Percentiles rank a stretch among this genome's conserved stretches.
Evolutionary conservation across 805 yeast genomes (phyloP).

Genomic region (Cyberlindnera sargentensis): DNA sequence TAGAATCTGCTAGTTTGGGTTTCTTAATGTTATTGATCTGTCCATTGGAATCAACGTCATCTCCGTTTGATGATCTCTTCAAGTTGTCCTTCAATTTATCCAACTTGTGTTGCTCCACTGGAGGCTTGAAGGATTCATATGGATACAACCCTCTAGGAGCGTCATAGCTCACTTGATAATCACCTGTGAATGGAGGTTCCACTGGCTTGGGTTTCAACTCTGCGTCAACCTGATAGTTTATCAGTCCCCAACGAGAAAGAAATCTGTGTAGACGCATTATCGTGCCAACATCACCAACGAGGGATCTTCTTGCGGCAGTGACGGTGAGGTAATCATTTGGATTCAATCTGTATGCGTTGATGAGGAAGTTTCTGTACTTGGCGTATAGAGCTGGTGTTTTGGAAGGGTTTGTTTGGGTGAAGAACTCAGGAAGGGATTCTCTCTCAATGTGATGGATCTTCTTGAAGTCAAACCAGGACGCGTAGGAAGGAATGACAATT

Average conservation of each 20-base stretch:
- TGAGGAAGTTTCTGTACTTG: constrained; percentile 81
- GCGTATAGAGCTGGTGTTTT: constrained; percentile 79
- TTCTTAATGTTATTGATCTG: constrained; percentile 23
- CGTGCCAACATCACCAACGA: constrained; percentile 89
- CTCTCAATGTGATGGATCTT: constrained; percentile 71
- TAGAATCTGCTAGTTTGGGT: constrained; percentile 27
- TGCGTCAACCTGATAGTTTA: constrained; percentile 87
- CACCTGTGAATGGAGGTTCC: constrained; percentile 71
- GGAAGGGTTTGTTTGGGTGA: constrained; percentile 60
- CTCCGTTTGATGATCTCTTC: too few species aligned
- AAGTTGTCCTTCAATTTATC: constrained; percentile 34
- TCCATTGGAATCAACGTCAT: constrained; percentile 1
- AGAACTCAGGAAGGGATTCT: constrained; percentile 83
- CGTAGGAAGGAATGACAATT: constrained; percentile 79
- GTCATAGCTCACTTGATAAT: constrained; percentile 70
- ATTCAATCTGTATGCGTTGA: constrained; percentile 79
- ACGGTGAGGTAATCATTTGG: constrained; percentile 86
- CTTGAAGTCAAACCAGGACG: constrained; percentile 77
- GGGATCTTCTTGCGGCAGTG: constrained; percentile 84
- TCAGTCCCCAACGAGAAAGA: constrained; percentile 85
- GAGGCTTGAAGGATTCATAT: constrained; percentile 71
- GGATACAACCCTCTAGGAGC: constrained; percentile 92
- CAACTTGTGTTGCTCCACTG: constrained; percentile 39
- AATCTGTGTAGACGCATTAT: constrained; percentile 79
- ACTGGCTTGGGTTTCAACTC: constrained; percentile 61